Conservation (phyloP, 495 filamentous ascomycete species). For the Jackrogersella multiformis region DNA sequence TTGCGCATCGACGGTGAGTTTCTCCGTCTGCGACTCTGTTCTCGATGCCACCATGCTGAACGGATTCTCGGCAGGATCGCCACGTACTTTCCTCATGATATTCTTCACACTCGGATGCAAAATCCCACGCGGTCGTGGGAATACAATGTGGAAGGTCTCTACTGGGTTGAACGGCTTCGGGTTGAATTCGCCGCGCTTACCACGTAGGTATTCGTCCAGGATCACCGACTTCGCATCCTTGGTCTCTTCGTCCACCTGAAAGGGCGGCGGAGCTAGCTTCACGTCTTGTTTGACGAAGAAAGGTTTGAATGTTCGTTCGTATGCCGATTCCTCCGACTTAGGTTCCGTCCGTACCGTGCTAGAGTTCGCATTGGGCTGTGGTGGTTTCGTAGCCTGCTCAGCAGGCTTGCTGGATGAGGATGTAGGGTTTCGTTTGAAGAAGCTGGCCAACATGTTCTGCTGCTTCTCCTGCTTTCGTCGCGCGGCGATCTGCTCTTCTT, state of each 20-base stretch:
- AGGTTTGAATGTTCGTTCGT: constrained; percentile 75
- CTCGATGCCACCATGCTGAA: constrained; percentile 4
- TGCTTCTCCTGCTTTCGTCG: constrained; percentile 70
- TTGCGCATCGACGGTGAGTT: constrained; percentile 54
- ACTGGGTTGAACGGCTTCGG: constrained; percentile 59
- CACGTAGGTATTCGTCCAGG: constrained; percentile 56
- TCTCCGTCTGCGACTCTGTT: constrained; percentile 57
- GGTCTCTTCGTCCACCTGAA: constrained; percentile 65
- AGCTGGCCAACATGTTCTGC: constrained; percentile 64
- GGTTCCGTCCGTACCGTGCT: constrained; percentile 34
- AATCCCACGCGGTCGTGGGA: constrained; percentile 60
- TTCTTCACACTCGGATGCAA: constrained; percentile 66
- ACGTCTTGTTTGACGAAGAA: constrained; percentile 79
- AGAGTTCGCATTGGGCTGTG: constrained; percentile 22
- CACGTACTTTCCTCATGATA: constrained; percentile 64
- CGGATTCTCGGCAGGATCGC: constrained; percentile 36
- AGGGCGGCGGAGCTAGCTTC: constrained; percentile 62
- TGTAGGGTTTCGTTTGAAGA: constrained; percentile 47
- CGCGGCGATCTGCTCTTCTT: constrained; percentile 58
- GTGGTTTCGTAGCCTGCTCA: constrained; percentile 44
- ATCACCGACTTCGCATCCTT: constrained; percentile 60
- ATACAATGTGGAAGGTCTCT: constrained; percentile 69
- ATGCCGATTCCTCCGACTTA: constrained; percentile 62
- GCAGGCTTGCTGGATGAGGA: constrained; percentile 37
- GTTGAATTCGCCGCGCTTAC: constrained; percentile 45